Conservation (phyloP, 371 early-diverging fungal species). For the Circinella umbellata region DNA sequence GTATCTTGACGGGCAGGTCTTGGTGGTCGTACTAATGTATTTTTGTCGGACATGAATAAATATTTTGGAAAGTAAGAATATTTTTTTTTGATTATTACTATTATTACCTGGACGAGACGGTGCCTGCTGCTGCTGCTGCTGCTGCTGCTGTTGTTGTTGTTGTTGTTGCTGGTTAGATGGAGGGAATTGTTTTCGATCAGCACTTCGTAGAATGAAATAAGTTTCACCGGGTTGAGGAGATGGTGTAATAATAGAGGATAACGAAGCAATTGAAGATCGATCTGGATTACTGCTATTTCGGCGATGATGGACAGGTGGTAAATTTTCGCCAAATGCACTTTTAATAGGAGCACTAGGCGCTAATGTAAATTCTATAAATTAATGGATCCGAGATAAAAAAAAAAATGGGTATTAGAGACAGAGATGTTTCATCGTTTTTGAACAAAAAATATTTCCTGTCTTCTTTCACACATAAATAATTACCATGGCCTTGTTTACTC, state of each 20-base stretch:
- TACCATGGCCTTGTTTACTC: slow-evolving; percentile 31
- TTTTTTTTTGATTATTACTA: slow-evolving; percentile 11
- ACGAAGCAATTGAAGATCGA: slow-evolving; percentile 40
- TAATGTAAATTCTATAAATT: slow-evolving; percentile 27
- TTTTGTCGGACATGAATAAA: not conserved
- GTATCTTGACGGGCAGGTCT: slow-evolving; percentile 49
- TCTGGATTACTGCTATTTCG: slow-evolving; percentile 48
- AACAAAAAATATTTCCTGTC: no score
- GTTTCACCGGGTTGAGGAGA: slow-evolving; percentile 47
- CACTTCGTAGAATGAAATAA: slow-evolving; percentile 41
- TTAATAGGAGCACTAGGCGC: slow-evolving; percentile 28
- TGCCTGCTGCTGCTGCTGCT: not conserved
- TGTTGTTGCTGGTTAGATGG: not conserved
- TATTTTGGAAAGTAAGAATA: slow-evolving; percentile 11
- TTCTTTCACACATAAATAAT: not conserved
- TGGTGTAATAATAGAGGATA: slow-evolving; percentile 35
- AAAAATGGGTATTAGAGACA: not conserved
- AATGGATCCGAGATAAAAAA: no score
- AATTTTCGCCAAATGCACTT: slow-evolving; percentile 41
- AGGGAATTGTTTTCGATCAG: not conserved
- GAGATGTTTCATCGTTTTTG: no score
- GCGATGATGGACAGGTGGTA: slow-evolving; percentile 38
- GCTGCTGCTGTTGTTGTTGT: slow-evolving; percentile 3
- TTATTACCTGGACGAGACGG: slow-evolving; percentile 20
- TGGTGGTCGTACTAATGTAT: slow-evolving; percentile 32